Evolutionary conservation across 257 asterid genomes (phyloP).

Genomic region (Apocynum venetum): DNA sequence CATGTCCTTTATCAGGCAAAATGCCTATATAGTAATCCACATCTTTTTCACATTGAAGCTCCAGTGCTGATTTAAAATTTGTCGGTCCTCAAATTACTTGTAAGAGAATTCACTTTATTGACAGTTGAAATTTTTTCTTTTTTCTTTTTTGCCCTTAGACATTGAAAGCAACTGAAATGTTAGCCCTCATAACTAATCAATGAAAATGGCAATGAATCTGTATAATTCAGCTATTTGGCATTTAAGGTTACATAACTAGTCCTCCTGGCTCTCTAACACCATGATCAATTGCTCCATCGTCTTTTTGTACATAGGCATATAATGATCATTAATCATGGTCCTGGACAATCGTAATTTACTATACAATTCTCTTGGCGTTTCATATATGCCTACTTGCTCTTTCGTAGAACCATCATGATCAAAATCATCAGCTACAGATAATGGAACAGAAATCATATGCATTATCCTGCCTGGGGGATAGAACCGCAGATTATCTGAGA

Average conservation of each 20-base stretch:
- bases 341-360: conserved; percentile 73
- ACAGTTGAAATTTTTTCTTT: too few species aligned
- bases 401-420: conserved; percentile 25
- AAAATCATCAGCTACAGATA: conserved; percentile 30
- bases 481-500: conserved; percentile 58
- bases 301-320: conserved; percentile 92
- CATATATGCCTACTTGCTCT: conserved; percentile 64
- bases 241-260: conserved; percentile 20
- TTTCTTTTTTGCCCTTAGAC: not conserved
- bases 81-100: too few species aligned
- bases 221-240: not conserved
- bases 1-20: too few species aligned
- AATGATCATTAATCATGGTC: conserved; percentile 91
- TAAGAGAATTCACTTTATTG: too few species aligned
- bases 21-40: too few species aligned
- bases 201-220: conserved; percentile 7
- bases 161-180: not conserved
- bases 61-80: too few species aligned
- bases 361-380: conserved; percentile 72
- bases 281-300: conserved; percentile 79
- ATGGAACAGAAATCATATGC: conserved; percentile 66
- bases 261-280: conserved; percentile 66
- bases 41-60: too few species aligned
- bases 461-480: conserved; percentile 81
- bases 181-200: not conserved